Percentiles rank a stretch among this genome's conserved stretches.
Evolutionary conservation across 1,284 basidiomycete species (phyloP).

Genomic region (Irpex lacteus): DNA sequence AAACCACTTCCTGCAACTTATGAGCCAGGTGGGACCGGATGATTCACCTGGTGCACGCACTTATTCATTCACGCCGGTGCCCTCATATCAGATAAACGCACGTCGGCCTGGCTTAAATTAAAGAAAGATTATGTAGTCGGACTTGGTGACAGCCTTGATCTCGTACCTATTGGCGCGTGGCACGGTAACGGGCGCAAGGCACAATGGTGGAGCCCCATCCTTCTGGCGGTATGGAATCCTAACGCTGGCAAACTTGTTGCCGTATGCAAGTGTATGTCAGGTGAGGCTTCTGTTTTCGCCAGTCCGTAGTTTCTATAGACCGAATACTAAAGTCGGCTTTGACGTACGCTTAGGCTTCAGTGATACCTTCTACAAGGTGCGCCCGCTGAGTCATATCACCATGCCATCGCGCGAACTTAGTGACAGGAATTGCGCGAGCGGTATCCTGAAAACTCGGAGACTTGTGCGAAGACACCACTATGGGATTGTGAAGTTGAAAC

Average conservation of each 20-base stretch:
- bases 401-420: conserved; percentile 5
- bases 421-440: conserved; percentile 53
- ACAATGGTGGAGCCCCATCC: conserved; percentile 90
- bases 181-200: conserved; percentile 92
- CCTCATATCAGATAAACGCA: conserved; percentile 56
- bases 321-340: neutral
- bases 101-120: conserved; percentile 49
- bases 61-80: neutral
- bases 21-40: conserved; percentile 60
- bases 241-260: conserved; percentile 70
- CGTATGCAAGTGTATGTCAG: conserved; percentile 87
- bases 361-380: conserved; percentile 81
- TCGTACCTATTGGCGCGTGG: conserved; percentile 76
- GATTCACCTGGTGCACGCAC: neutral
- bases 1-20: conserved; percentile 87
- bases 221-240: conserved; percentile 81
- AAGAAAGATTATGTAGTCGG: conserved; percentile 85
- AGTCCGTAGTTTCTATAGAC: neutral
- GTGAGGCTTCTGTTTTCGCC: conserved; percentile 30
- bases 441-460: conserved; percentile 65
- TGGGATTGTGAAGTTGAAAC: conserved; percentile 62
- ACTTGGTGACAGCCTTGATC: conserved; percentile 68
- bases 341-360: conserved; percentile 64
- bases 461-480: conserved; percentile 57
- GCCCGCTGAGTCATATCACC: neutral